These are phyloP conservation scores for Erigeron canadensis DNA, from an alignment of 129 eudicot genomes.

Conservation along the genomic window DNA sequence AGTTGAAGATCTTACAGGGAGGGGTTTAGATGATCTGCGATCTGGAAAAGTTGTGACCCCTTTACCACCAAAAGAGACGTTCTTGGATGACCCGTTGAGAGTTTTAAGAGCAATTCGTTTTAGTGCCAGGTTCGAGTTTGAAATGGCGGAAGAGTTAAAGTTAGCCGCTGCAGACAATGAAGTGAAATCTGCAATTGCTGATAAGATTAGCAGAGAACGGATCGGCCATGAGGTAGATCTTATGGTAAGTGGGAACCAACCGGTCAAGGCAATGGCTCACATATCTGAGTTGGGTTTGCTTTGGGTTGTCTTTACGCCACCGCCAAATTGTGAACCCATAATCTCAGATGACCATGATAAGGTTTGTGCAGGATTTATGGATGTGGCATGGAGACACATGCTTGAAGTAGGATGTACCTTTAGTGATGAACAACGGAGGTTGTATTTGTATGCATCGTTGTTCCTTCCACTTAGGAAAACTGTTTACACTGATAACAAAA, in stretches of 20 bases:
- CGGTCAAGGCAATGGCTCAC: constrained; percentile 34
- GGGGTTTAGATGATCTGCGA: constrained; percentile 34
- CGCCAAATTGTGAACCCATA: constrained; percentile 18
- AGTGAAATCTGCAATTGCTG: constrained; percentile 35
- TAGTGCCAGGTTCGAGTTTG: constrained; percentile 37
- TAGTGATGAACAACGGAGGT: constrained; percentile 23
- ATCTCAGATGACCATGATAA: constrained; percentile 17
- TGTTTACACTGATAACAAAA: constrained; percentile 55
- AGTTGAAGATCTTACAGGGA: constrained; percentile 36
- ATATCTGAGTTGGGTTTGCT: constrained; percentile 28
- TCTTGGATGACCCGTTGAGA: constrained; percentile 40
- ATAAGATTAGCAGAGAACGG: constrained; percentile 38
- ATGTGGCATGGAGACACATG: constrained; percentile 26
- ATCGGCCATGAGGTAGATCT: constrained; percentile 38
- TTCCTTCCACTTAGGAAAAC: constrained; percentile 70
- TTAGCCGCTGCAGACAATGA: constrained; percentile 32
- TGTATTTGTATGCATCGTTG: constrained; percentile 48
- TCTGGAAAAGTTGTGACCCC: constrained; percentile 37
- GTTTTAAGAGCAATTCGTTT: constrained; percentile 42
- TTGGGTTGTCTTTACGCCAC: constrained; percentile 35
- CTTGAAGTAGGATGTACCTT: constrained; percentile 10
- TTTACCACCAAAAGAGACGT: constrained; percentile 43
- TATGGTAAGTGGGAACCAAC: constrained; percentile 36
- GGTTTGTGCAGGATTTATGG: constrained; percentile 26
- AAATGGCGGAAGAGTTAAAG: constrained; percentile 33